These are phyloP conservation scores for Cladosporium sp. DNA, from an alignment of 2,329 filamentous ascomycete genomes.

Conservation along the genomic window DNA sequence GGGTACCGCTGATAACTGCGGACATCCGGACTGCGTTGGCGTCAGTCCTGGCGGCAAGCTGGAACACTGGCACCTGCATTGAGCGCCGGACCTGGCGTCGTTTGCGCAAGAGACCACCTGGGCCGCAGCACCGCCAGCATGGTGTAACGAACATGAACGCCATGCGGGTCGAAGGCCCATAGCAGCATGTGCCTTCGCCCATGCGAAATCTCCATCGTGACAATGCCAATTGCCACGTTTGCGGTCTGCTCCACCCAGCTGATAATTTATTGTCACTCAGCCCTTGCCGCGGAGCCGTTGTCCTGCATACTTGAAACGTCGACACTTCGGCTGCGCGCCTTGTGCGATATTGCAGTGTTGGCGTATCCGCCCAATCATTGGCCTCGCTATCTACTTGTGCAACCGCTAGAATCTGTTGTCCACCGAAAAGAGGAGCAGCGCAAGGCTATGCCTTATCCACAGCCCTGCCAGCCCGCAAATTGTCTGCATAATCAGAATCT, in stretches of 20 bases:
- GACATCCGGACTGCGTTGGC: not conserved
- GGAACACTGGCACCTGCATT: conserved; percentile 1
- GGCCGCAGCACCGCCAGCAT: too few relatives aligned
- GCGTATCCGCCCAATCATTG: conserved; percentile 1
- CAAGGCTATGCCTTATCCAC: conserved; percentile 79
- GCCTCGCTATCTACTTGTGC: conserved; percentile 2
- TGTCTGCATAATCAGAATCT: conserved; percentile 75
- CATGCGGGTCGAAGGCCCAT: too few relatives aligned
- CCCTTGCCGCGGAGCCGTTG: not conserved
- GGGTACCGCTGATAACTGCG: not conserved
- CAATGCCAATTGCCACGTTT: not conserved
- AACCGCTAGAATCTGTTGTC: conserved; percentile 59
- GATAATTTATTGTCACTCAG: not conserved
- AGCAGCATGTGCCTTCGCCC: too few relatives aligned
- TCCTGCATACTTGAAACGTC: conserved; percentile 1
- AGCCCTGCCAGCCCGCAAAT: conserved; percentile 74
- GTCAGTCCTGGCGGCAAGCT: not conserved
- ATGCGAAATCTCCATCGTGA: too few relatives aligned
- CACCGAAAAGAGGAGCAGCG: conserved; percentile 80
- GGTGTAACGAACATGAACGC: too few relatives aligned
- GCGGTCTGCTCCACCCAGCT: not conserved
- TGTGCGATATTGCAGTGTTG: not conserved
- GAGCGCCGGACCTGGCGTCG: not conserved
- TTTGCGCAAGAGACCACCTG: not conserved
- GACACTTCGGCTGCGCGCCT: not conserved